Percentiles rank a stretch among this genome's conserved stretches.
These are phyloP conservation scores for Sesbania bispinosa DNA, from an alignment of 306 rosid genomes.

Conservation along the genomic window DNA sequence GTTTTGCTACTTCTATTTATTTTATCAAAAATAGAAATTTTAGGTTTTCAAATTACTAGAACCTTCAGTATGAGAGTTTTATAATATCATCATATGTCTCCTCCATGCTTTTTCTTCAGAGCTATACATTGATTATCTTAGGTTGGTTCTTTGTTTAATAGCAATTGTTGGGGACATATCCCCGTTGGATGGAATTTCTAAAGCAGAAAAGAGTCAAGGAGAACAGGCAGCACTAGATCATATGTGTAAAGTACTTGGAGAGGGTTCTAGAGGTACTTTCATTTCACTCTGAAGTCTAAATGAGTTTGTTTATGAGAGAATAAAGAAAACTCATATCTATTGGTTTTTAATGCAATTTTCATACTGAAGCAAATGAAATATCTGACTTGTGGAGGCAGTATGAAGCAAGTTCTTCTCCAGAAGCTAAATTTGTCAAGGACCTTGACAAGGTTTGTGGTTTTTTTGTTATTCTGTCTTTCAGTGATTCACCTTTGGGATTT, in stretches of 20 bases:
- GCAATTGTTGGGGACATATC: slow-evolving; percentile 97
- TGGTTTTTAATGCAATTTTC: slow-evolving; percentile 12
- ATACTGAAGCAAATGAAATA: slow-evolving; percentile 66
- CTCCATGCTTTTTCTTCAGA: background rate
- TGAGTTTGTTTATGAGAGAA: slow-evolving; percentile 5
- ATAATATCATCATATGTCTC: background rate
- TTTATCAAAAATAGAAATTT: background rate
- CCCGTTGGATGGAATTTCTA: slow-evolving; percentile 74
- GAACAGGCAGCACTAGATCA: slow-evolving; percentile 79
- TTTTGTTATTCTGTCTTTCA: slow-evolving; percentile 4
- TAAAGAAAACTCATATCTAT: background rate
- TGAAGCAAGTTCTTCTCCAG: slow-evolving; percentile 70
- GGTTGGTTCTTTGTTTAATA: slow-evolving; percentile 24
- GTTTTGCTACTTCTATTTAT: background rate
- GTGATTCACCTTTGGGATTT: background rate
- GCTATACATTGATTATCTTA: background rate
- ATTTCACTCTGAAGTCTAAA: background rate
- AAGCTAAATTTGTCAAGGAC: slow-evolving; percentile 92
- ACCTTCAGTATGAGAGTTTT: background rate
- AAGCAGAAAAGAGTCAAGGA: slow-evolving; percentile 61
- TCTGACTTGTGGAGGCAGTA: slow-evolving; percentile 83
- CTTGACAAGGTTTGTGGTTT: slow-evolving; percentile 64
- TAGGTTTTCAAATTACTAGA: background rate
- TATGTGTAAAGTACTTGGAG: slow-evolving; percentile 93
- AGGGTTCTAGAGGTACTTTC: slow-evolving; percentile 68